A percentile compares a stretch with the other conserved stretches of the same genome.
Evolutionary conservation across 768 basidiomycete genomes (phyloP).

Genomic region (Phallus indusiatus): DNA sequence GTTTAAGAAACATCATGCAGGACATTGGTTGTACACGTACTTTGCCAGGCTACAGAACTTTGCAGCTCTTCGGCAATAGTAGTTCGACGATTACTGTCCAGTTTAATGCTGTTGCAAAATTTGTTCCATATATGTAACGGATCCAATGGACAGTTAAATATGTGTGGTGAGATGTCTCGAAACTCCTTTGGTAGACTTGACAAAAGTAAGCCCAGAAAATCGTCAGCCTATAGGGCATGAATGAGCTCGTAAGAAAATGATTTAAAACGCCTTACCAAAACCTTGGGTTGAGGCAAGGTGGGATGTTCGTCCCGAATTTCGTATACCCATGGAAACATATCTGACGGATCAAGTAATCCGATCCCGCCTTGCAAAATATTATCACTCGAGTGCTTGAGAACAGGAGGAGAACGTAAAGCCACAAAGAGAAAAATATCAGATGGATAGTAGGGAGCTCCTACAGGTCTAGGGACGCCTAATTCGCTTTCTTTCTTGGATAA

Average conservation of each 20-base stretch:
- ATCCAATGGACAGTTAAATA: slow-evolving; percentile 12
- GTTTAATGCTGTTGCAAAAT: slow-evolving; percentile 26
- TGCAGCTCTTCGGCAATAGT: neutral
- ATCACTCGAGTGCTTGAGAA: slow-evolving; percentile 23
- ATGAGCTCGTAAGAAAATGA: neutral
- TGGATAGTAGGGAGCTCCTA: slow-evolving; percentile 25
- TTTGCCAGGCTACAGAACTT: neutral
- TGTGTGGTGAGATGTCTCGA: neutral
- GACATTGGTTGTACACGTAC: neutral
- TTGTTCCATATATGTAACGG: slow-evolving; percentile 34
- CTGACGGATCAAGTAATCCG: slow-evolving; percentile 48
- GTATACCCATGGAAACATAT: slow-evolving; percentile 41
- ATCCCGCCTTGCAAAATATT: slow-evolving; percentile 23
- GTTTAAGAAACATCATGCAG: too few relatives aligned
- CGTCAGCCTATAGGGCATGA: neutral
- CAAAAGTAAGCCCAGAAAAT: neutral
- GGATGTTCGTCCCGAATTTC: slow-evolving; percentile 16
- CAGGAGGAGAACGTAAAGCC: slow-evolving; percentile 37
- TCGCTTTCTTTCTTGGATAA: slow-evolving; percentile 29
- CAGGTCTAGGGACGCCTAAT: slow-evolving; percentile 19
- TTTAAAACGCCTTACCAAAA: neutral
- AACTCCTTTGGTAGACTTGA: neutral
- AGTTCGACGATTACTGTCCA: neutral
- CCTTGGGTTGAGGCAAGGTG: neutral
- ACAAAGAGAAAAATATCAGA: slow-evolving; percentile 40